These are phyloP conservation scores for Bonia amplexicaulis DNA, from an alignment of 176 grass and related monocot species.

Conservation along the genomic window DNA sequence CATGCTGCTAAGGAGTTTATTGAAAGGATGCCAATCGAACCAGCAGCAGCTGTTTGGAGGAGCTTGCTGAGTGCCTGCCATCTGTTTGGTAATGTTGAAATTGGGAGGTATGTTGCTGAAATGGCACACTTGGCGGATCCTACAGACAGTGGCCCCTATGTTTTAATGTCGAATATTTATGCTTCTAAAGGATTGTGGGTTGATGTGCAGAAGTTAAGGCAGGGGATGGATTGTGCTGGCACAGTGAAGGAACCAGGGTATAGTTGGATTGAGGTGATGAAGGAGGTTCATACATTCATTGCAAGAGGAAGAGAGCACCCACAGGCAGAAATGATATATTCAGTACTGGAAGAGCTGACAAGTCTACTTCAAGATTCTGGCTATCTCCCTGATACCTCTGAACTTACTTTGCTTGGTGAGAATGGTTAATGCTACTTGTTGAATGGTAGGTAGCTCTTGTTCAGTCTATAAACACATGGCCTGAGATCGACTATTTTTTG, in stretches of 20 bases:
- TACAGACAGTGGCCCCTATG: constrained; percentile 50
- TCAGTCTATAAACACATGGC: background rate
- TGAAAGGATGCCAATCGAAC: constrained; percentile 66
- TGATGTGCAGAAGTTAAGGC: constrained; percentile 63
- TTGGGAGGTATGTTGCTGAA: constrained; percentile 63
- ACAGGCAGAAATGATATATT: constrained; percentile 44
- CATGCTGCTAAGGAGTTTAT: constrained; percentile 59
- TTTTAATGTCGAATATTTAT: constrained; percentile 78
- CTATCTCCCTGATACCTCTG: constrained; percentile 28
- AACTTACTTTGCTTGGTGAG: constrained; percentile 26
- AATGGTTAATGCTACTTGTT: constrained; percentile 32
- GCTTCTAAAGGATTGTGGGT: constrained; percentile 71
- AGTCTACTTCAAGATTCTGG: constrained; percentile 34
- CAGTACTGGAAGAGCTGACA: constrained; percentile 41
- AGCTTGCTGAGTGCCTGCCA: constrained; percentile 74
- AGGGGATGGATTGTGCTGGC: constrained; percentile 37
- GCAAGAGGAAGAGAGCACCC: constrained; percentile 38
- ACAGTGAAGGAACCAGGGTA: constrained; percentile 58
- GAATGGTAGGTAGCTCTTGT: background rate
- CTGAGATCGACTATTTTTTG: background rate
- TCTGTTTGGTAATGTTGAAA: constrained; percentile 57
- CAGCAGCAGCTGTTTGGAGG: constrained; percentile 54
- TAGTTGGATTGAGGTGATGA: constrained; percentile 63
- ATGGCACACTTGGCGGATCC: constrained; percentile 58
- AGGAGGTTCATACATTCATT: constrained; percentile 53